A percentile compares a stretch with the other conserved stretches of the same genome.
Conservation (phyloP, 352 stramenopile genomes). For the Phytophthora pseudosyringae region DNA sequence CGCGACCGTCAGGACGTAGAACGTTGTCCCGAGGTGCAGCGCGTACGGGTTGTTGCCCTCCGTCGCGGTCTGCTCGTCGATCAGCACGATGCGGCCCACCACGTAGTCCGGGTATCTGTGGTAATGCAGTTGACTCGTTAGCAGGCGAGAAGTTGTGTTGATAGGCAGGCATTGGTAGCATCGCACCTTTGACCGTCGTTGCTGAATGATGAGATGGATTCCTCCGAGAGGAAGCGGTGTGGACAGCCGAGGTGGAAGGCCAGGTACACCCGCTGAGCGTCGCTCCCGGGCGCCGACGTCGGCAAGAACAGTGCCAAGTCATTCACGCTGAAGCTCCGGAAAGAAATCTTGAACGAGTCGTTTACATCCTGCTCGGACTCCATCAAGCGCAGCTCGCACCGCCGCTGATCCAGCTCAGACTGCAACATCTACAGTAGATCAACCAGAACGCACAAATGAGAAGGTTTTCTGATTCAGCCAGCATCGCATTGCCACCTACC, state of each 20-base stretch:
- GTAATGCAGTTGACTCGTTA: slow-evolving; percentile 15
- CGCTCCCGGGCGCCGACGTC: slow-evolving; percentile 79
- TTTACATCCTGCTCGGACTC: slow-evolving; percentile 61
- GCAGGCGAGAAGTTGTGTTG: not conserved
- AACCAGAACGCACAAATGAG: not conserved
- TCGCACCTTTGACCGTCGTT: slow-evolving; percentile 78
- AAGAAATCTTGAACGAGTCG: slow-evolving; percentile 89
- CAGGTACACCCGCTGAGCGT: slow-evolving; percentile 81
- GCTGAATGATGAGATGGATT: slow-evolving; percentile 90
- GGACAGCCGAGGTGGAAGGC: slow-evolving; percentile 88
- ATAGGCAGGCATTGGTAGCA: not conserved
- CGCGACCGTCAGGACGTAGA: slow-evolving; percentile 88
- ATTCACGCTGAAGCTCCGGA: slow-evolving; percentile 82
- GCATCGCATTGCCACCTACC: slow-evolving; percentile 30
- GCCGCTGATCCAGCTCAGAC: slow-evolving; percentile 59
- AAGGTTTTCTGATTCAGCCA: not conserved
- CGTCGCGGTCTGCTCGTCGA: slow-evolving; percentile 85
- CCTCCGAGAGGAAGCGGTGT: slow-evolving; percentile 86
- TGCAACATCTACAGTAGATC: slow-evolving; percentile 54
- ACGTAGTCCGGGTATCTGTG: slow-evolving; percentile 89
- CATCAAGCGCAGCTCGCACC: slow-evolving; percentile 67
- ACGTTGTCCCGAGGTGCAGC: slow-evolving; percentile 77
- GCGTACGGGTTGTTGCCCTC: slow-evolving; percentile 85
- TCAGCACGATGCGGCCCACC: slow-evolving; percentile 86
- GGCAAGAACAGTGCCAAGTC: slow-evolving; percentile 87